Evolutionary conservation across 23 red algal species (phyloP).

Genomic region (Gracilaria domingensis): DNA sequence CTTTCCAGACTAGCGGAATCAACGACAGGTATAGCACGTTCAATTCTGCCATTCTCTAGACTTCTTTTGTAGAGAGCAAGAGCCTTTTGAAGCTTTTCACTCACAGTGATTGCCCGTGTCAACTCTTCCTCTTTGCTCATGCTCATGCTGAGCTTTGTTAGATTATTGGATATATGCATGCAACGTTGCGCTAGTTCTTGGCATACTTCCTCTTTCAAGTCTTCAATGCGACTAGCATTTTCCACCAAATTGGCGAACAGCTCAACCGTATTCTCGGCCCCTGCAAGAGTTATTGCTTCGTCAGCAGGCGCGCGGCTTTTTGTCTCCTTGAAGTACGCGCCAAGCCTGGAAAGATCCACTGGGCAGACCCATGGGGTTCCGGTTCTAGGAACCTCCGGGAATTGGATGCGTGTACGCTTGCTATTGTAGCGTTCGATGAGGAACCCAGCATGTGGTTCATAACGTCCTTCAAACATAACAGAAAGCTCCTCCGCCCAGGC

Average conservation of each 20-base stretch:
- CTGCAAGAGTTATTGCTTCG: constrained; percentile 52
- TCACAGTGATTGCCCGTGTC: constrained; percentile 54
- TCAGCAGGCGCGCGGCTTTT: constrained; percentile 18
- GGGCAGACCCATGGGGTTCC: constrained; percentile 77
- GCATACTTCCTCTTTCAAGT: constrained; percentile 71
- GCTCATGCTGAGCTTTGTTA: constrained; percentile 52
- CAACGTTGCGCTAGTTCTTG: constrained; percentile 71
- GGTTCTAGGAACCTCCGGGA: constrained; percentile 63
- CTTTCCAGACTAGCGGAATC: constrained; percentile 59
- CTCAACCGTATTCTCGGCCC: constrained; percentile 79
- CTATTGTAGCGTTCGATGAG: constrained; percentile 83
- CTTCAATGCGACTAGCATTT: constrained; percentile 37
- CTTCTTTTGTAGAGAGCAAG: constrained; percentile 37
- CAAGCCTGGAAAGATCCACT: constrained; percentile 24
- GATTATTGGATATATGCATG: constrained; percentile 51
- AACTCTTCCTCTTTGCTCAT: constrained; percentile 81
- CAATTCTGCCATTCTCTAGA: constrained; percentile 32
- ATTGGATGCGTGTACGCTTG: constrained; percentile 65
- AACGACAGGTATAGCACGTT: constrained; percentile 39
- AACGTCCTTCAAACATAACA: constrained; percentile 66
- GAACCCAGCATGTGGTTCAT: constrained; percentile 82
- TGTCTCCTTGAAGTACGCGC: constrained; percentile 27
- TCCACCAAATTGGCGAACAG: constrained; percentile 82
- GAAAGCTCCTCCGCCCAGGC: constrained; percentile 92
- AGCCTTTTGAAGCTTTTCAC: constrained; percentile 59